Evolutionary conservation across 2,329 filamentous ascomycete species (phyloP).

Genomic region (Aspergillus intermedius): DNA sequence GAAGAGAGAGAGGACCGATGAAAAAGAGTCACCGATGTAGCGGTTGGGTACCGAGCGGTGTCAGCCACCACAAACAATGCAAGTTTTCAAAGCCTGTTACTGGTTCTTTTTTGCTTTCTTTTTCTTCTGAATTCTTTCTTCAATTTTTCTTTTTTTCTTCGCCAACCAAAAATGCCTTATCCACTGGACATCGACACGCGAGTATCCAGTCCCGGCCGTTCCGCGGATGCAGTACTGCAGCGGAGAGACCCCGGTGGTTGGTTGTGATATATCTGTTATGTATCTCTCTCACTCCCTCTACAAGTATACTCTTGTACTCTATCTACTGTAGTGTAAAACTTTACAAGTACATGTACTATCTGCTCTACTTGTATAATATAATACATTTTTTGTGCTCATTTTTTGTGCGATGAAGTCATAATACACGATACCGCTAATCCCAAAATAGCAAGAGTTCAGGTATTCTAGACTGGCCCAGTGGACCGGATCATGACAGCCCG

Average conservation of each 20-base stretch:
- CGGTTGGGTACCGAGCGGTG: not conserved
- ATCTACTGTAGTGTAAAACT: too few relatives aligned
- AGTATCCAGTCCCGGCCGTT: not conserved
- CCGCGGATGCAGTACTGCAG: not conserved
- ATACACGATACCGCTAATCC: not conserved
- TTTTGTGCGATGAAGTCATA: not conserved
- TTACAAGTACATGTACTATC: too few relatives aligned
- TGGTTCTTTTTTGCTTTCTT: not conserved
- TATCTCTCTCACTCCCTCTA: too few relatives aligned
- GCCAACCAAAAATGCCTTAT: not conserved
- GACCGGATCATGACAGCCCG: not conserved
- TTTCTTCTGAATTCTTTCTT: not conserved
- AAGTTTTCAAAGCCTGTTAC: not conserved
- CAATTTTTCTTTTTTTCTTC: not conserved
- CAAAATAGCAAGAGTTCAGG: not conserved
- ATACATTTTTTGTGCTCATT: not conserved
- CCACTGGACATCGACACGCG: not conserved
- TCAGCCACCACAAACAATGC: too few relatives aligned
- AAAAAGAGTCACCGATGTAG: not conserved
- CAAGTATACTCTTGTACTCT: too few relatives aligned
- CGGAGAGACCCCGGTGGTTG: not conserved
- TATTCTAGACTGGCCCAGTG: not conserved
- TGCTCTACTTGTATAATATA: too few relatives aligned
- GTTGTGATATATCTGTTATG: too few relatives aligned
- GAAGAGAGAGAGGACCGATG: not conserved